Base-by-base conservation (phyloP, 2,329 filamentous ascomycete species). In the Verticillium alfalfae region DNA sequence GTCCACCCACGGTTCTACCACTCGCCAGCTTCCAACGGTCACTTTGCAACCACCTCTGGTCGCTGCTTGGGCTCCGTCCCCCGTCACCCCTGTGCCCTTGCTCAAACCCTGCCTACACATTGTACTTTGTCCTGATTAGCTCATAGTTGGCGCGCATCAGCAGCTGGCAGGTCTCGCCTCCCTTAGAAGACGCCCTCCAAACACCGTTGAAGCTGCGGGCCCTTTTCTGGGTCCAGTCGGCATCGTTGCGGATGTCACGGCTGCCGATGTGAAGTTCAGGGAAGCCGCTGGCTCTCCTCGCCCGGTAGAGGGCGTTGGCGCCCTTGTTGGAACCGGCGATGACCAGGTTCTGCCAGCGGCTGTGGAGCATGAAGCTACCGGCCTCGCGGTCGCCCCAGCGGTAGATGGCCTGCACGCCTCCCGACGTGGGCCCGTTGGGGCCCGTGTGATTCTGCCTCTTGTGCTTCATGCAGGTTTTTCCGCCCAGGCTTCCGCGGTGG, bases 151-250 rank as follows among this genome's bases (percentile, higher is more conserved):
- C 31, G 26, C 54, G 54, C 54, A 36, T 55, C 52, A 55, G 52
- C 31, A 56, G 54, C 31, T 56, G 54, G 54, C 54, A 56, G 31
- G 54, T 56, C 54, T 56, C 54, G 26, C 54, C 54, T 56, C 54
- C 54, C 54, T 56, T 56, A 16, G 54, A 56, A 12, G 54, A 56
- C 54, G 54, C 54, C 54, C 54, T 56, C 54, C 54, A 56, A 12
- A 34, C 13, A 31, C 54, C 54, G 31, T 36, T 56, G 54, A 56
- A 56, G 12, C 16, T 36, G 13, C 54, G 54, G 31, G 54, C 54
- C 54, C 54, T 56, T 15, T 56, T 56, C 54, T 56, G 54, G 54
- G 54, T 56, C 54, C 54, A 56, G 54, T 56, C 54, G 26, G 54
- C 54, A 16, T 56, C 54, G 31, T 56, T 56, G 10, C 54, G 54